Base-by-base conservation (phyloP, 2,329 filamentous ascomycete genomes). In the Oidium heveae region DNA sequence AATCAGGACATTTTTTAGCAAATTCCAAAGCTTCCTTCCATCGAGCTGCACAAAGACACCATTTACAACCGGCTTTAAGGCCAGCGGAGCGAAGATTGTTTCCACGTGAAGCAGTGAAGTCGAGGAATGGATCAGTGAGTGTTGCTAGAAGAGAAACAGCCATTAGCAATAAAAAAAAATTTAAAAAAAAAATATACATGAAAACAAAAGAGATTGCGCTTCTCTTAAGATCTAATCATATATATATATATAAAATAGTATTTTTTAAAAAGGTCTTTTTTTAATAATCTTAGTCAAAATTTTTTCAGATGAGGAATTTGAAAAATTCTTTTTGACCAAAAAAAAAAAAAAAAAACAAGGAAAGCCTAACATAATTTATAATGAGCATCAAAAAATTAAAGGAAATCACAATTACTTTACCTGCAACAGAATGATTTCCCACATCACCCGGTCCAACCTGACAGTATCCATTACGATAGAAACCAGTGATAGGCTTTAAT, bases 401-500 rank as follows among this genome's bases (percentile, higher is more conserved):
- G n/a, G n/a, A n/a, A n/a, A n/a, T n/a, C n/a, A n/a, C n/a, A n/a
- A n/a, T n/a, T n/a, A n/a, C n/a, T n/a, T 20, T 58, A 62, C 61
- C 59, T 0, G 76, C 77, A 24, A 81, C 68, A 28, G 72, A 71
- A 62, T 81, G 77, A 63, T 79, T 80, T 22, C 77, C 77, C 18
- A 65, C 66, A 61, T 81, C 76, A 15, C 69, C 68, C 1, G 67
- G 63, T 4, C 72, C 74, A 4, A 73, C 69, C 43, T 67, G 64
- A 66, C 77, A 80, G 65, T 77, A 80, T 20, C 77, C 77, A 56
- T 75, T 76, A 51, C 76, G 72, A 59, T 75, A 72, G 68, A 72
- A 80, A 54, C 77, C 77, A 1, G 77, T 80, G 62, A 75, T 69
- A 9, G 77, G 77, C 51, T 70, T 68, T 55, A 22, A n/a, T 3